phyloP scores from a whole-genome alignment of 2,329 filamentous ascomycete genomes.

The Cladophialophora carrionii region DNA sequence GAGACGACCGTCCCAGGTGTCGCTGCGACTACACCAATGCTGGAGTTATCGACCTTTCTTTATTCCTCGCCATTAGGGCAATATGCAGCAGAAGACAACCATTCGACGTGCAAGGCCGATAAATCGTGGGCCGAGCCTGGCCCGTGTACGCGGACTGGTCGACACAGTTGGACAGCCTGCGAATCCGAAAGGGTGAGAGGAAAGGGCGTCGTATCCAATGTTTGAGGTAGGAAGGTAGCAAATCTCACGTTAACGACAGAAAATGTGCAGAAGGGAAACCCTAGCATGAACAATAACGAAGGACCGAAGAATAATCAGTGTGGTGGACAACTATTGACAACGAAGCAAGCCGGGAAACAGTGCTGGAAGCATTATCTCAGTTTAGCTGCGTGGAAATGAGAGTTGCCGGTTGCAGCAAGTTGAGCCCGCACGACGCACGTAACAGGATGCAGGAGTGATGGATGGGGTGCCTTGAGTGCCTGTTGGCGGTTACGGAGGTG shows the following conservation, averaged over 20 bases:
- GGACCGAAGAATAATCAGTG: slow-evolving; percentile 8
- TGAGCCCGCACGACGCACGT: background rate
- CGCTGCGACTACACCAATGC: slow-evolving; percentile 17
- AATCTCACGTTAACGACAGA: slow-evolving; percentile 1
- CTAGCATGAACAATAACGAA: slow-evolving; percentile 21
- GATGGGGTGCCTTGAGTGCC: background rate
- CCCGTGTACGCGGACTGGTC: slow-evolving; percentile 16
- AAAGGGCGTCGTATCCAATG: background rate
- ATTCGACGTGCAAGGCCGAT: slow-evolving; percentile 15
- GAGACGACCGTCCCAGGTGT: slow-evolving; percentile 1
- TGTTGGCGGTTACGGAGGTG: background rate
- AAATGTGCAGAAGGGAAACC: background rate
- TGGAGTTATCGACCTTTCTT: slow-evolving; percentile 8
- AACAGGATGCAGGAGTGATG: background rate
- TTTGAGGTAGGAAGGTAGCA: background rate
- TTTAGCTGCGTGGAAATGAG: slow-evolving; percentile 4
- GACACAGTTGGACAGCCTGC: slow-evolving; percentile 7
- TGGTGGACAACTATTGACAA: background rate
- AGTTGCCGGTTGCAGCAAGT: background rate
- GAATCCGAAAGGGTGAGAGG: background rate
- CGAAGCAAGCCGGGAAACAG: background rate
- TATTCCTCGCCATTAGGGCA: slow-evolving; percentile 26
- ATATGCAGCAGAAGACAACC: background rate
- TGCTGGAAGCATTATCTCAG: slow-evolving; percentile 1
- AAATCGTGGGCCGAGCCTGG: slow-evolving; percentile 3